Evolutionary conservation across 2,329 filamentous ascomycete species (phyloP).

Genomic region (Akanthomyces muscarius): DNA sequence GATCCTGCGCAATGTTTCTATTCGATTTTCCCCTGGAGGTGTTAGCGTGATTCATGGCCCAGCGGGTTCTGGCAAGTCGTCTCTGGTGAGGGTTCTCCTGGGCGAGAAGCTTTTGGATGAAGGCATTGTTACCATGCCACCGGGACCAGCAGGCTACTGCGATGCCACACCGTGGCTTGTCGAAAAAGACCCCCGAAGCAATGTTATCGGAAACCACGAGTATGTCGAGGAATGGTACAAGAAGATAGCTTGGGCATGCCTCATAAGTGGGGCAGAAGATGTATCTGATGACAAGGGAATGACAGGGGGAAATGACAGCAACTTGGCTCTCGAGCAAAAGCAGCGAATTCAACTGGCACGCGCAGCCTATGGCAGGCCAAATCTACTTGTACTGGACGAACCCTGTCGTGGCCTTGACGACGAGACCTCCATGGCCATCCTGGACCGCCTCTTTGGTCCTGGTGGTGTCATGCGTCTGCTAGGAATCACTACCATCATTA

Average conservation of each 20-base stretch:
- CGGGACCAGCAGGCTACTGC: slow-evolving; percentile 14
- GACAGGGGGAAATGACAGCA: background rate
- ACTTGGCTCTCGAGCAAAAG: background rate
- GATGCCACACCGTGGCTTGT: slow-evolving; percentile 38
- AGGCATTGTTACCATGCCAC: background rate
- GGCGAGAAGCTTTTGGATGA: slow-evolving; percentile 1
- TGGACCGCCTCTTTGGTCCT: slow-evolving; percentile 2
- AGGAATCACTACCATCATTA: background rate
- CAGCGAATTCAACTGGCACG: background rate
- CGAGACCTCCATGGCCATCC: background rate
- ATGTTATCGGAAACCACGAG: slow-evolving; percentile 31
- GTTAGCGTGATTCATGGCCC: slow-evolving; percentile 16
- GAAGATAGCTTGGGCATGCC: background rate
- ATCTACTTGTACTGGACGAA: background rate
- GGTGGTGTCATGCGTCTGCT: background rate
- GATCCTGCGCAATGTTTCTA: background rate
- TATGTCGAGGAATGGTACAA: slow-evolving; percentile 3
- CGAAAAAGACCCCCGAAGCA: slow-evolving; percentile 36
- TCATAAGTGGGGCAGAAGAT: background rate
- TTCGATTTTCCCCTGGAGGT: slow-evolving; percentile 21
- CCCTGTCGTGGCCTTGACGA: background rate
- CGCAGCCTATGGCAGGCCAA: background rate
- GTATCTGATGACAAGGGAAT: background rate
- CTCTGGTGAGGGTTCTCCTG: background rate
- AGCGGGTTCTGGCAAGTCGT: background rate